Percentiles rank a stretch among this genome's conserved stretches.
phyloP scores from a whole-genome alignment of 2,329 filamentous ascomycete species.

The Neofusicoccum umdonicola region DNA sequence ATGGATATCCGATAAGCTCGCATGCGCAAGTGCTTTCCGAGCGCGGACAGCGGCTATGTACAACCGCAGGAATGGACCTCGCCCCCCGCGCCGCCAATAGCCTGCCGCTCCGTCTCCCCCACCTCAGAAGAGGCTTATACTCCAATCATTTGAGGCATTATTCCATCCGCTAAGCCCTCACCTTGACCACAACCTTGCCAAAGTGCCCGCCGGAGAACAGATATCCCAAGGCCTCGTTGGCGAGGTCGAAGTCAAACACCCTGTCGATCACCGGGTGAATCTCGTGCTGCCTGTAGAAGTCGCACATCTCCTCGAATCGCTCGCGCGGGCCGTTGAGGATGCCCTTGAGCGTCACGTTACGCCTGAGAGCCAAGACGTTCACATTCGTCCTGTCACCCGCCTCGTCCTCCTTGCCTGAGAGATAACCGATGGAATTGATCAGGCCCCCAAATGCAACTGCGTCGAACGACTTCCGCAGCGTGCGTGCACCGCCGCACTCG shows the following conservation, averaged over 20 bases:
- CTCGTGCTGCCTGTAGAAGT: conserved; percentile 41
- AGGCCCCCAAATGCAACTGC: conserved; percentile 42
- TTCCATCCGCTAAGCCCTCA: conserved; percentile 24
- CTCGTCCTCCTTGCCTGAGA: conserved; percentile 55
- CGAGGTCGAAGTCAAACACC: conserved; percentile 37
- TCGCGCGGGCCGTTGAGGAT: conserved; percentile 63
- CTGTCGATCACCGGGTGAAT: conserved; percentile 43
- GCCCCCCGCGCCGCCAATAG: background rate
- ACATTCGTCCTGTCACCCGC: conserved; percentile 56
- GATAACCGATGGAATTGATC: conserved; percentile 43
- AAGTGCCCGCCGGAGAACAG: conserved; percentile 38
- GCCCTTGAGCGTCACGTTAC: conserved; percentile 56
- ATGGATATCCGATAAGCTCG: conserved; percentile 1
- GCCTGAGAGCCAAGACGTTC: conserved; percentile 54
- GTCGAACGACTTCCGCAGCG: conserved; percentile 47
- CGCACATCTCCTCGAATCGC: conserved; percentile 45
- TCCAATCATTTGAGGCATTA: conserved; percentile 4
- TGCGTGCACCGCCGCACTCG: conserved; percentile 52
- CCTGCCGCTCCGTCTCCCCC: background rate
- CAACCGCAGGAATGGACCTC: background rate
- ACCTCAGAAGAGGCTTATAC: background rate
- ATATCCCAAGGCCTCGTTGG: conserved; percentile 32
- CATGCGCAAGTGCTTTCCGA: background rate
- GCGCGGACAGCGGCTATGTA: background rate
- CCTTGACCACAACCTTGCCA: conserved; percentile 37